Base-by-base conservation (phyloP, 169 alveolate genomes). In the Plasmodium vinckei region DNA sequence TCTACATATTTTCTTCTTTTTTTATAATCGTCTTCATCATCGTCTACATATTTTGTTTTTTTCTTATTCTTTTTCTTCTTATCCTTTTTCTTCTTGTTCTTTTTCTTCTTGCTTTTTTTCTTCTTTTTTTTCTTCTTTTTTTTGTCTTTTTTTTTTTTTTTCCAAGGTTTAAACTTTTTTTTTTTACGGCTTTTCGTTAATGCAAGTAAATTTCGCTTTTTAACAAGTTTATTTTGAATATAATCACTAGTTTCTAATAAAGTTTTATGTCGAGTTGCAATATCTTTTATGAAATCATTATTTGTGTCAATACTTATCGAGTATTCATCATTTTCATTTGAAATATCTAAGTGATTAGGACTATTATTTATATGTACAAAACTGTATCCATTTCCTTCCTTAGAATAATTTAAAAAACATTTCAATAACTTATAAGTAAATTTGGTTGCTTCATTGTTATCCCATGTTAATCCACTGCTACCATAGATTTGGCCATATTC, bases 171-270 rank as follows among this genome's bases (percentile, higher is more conserved):
- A 15, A 0, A 15, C 13, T 12, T 3, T 25, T 56, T 56, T 54
- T 72, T 72, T 5, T 56, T 56, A 2, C 17, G 23, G 15, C 63
- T 44, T 59, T 4, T 57, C n/a, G 87, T 39, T 64, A 72, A 44
- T 9, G 87, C 57, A 12, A 72, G 15, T 9, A 72, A 64, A 33
- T 59, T 39, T 2, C 87, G 87, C 15, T 25, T 46, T 19, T 51
- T 57, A 19, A 60, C 17, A 9, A 57, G 39, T 44, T 1, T n/a
- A 6, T 57, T 51, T 51, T 33, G 42, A 33, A 33, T 33, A 33
- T 33, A 33, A 33, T 33, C 5, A 33, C 42, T 33, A 33, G 42
- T 0, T 3, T 4, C 42, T 33, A 33, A 33, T 33, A 33, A 33
- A 33, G 42, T 33, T 33, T 33, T 33, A 3, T 33, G 42, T 3